Percentiles rank a stretch among this genome's conserved stretches.
These are phyloP conservation scores for Metschnikowia drakensbergensis DNA, from an alignment of 805 yeast genomes.

Conservation along the genomic window DNA sequence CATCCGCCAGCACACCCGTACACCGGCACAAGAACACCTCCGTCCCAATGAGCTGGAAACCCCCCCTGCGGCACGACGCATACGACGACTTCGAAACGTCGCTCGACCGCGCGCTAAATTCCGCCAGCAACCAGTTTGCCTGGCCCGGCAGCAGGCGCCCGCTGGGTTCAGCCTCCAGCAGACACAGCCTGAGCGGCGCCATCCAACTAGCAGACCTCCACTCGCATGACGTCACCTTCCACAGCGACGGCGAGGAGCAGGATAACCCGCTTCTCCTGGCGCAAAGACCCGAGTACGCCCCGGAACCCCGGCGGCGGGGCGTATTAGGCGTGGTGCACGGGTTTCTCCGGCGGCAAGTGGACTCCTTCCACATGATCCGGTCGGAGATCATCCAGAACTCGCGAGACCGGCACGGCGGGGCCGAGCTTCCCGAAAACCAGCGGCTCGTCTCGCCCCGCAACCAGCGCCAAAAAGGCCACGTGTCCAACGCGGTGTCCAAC, in stretches of 20 bases:
- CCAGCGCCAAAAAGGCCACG: constrained; percentile 23
- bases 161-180: constrained; percentile 10
- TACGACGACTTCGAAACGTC: constrained; percentile 65
- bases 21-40: background rate
- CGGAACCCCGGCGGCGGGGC: background rate
- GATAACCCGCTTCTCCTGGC: background rate
- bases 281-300: background rate
- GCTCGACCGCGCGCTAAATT: constrained; percentile 60
- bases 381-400: constrained; percentile 8
- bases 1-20: background rate
- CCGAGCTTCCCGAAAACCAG: constrained; percentile 18
- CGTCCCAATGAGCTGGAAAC: constrained; percentile 1
- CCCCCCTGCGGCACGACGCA: constrained; percentile 28
- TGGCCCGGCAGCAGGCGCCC: constrained; percentile 27
- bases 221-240: background rate
- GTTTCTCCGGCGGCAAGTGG: constrained; percentile 3
- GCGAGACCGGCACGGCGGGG: background rate
- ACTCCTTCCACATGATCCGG: constrained; percentile 4
- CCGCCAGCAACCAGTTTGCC: constrained; percentile 32
- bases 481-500: constrained; percentile 83
- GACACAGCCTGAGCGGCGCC: background rate
- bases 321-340: background rate
- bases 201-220: constrained; percentile 1
- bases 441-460: constrained; percentile 40
- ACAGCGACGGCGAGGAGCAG: background rate